phyloP scores from a whole-genome alignment of 352 stramenopile species.

The Phytophthora megakarya region DNA sequence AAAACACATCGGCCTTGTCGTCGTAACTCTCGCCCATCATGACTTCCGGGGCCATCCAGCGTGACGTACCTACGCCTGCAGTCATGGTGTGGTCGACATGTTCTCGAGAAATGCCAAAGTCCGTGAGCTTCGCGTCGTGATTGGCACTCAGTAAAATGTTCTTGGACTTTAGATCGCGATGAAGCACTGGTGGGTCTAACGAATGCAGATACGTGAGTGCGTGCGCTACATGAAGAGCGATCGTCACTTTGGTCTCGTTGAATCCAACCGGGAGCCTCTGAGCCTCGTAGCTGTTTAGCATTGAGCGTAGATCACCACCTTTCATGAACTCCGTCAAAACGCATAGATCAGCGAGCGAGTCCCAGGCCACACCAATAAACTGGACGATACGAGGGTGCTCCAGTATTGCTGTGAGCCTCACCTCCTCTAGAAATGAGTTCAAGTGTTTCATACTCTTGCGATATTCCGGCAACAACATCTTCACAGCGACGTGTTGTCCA shows the following conservation, averaged over 20 bases:
- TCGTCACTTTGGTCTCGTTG: conserved; percentile 32
- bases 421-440: conserved; percentile 30
- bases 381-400: conserved; percentile 32
- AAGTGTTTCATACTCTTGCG: conserved; percentile 32
- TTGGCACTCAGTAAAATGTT: conserved; percentile 57
- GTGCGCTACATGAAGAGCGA: conserved; percentile 31
- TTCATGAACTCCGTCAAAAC: conserved; percentile 36
- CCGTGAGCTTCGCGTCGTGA: conserved; percentile 49
- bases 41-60: conserved; percentile 38
- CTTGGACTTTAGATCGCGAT: conserved; percentile 72
- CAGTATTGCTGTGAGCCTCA: conserved; percentile 31
- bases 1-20: conserved; percentile 39
- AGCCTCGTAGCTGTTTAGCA: conserved; percentile 25
- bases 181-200: conserved; percentile 36
- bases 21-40: conserved; percentile 37
- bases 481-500: conserved; percentile 35
- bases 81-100: conserved; percentile 33
- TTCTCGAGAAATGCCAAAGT: conserved; percentile 52
- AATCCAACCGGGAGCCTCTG: conserved; percentile 25
- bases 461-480: conserved; percentile 36
- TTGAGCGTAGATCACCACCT: conserved; percentile 27
- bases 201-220: conserved; percentile 40
- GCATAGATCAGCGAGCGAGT: conserved; percentile 34
- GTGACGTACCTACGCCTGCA: conserved; percentile 33
- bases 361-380: conserved; percentile 35